Conservation (phyloP, 2,329 filamentous ascomycete species). For the Apiospora rasikravindrae region DNA sequence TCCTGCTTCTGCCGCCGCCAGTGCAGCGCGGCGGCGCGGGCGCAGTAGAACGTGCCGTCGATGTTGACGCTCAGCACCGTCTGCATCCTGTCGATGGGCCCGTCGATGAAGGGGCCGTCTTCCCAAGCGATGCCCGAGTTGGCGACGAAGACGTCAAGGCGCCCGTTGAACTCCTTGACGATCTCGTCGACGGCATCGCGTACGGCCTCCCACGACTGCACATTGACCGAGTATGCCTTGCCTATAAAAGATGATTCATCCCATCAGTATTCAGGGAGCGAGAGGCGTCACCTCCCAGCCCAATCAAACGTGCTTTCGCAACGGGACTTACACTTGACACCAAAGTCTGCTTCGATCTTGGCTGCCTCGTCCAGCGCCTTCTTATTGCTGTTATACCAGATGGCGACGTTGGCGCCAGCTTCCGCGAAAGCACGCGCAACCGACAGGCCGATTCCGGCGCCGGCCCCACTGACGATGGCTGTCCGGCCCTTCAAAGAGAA, state of each 20-base stretch:
- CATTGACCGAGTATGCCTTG: constrained; percentile 67
- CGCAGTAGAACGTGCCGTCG: constrained; percentile 80
- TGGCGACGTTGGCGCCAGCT: constrained; percentile 72
- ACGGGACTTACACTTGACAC: constrained; percentile 66
- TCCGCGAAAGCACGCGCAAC: constrained; percentile 70
- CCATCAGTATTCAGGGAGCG: neutral
- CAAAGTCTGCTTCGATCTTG: constrained; percentile 68
- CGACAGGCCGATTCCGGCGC: constrained; percentile 65
- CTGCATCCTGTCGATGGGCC: constrained; percentile 66
- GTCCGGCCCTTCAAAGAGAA: constrained; percentile 75
- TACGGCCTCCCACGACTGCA: constrained; percentile 58
- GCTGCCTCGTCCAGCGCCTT: constrained; percentile 66
- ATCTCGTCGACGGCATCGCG: constrained; percentile 56
- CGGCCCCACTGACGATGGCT: constrained; percentile 71
- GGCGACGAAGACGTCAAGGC: constrained; percentile 79
- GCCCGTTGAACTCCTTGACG: constrained; percentile 71
- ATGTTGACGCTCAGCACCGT: constrained; percentile 74
- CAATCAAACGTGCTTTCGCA: neutral
- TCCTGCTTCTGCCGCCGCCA: constrained; percentile 74
- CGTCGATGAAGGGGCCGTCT: constrained; percentile 70
- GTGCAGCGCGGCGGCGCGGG: constrained; percentile 70
- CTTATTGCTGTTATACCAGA: constrained; percentile 75
- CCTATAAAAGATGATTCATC: constrained; percentile 43
- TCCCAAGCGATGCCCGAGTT: constrained; percentile 80
- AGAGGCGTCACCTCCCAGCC: neutral